Conservation (phyloP, 352 stramenopile genomes). For the Pythium aquatile region DNA sequence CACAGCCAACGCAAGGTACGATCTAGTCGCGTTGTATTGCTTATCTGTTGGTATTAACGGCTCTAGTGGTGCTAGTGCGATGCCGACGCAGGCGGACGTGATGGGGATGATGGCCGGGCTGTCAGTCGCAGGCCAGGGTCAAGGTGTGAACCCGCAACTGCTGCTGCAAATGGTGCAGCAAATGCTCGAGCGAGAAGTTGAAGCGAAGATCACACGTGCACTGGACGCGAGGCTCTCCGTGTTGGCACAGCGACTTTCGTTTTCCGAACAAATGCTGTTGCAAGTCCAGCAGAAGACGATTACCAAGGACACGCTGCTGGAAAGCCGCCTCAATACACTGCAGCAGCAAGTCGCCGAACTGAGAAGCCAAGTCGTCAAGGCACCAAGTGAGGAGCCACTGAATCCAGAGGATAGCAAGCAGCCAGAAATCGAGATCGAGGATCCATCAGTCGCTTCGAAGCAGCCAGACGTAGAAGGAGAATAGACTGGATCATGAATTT, state of each 20-base stretch:
- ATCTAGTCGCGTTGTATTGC: neutral
- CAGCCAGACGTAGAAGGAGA: neutral
- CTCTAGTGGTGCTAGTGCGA: slow-evolving; percentile 1
- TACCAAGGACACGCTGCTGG: slow-evolving; percentile 33
- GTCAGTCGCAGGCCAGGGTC: slow-evolving; percentile 7
- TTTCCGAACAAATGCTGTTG: slow-evolving; percentile 64
- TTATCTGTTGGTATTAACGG: neutral
- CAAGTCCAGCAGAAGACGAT: slow-evolving; percentile 62
- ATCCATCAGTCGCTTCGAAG: neutral
- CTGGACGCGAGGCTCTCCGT: slow-evolving; percentile 59
- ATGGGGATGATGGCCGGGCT: slow-evolving; percentile 19
- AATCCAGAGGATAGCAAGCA: neutral
- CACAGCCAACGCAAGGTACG: neutral
- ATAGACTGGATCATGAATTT: neutral
- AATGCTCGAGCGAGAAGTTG: slow-evolving; percentile 60
- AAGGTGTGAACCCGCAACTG: slow-evolving; percentile 35
- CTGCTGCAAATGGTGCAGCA: slow-evolving; percentile 58
- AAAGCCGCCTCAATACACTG: slow-evolving; percentile 39
- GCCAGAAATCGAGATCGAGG: neutral
- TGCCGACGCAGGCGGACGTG: slow-evolving; percentile 9
- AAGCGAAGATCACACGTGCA: slow-evolving; percentile 56
- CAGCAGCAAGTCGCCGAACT: slow-evolving; percentile 42
- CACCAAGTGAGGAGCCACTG: neutral
- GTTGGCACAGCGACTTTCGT: slow-evolving; percentile 52
- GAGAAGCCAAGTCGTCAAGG: slow-evolving; percentile 2